Conservation (phyloP, 2,329 filamentous ascomycete species). For the Akanthomyces muscarius region DNA sequence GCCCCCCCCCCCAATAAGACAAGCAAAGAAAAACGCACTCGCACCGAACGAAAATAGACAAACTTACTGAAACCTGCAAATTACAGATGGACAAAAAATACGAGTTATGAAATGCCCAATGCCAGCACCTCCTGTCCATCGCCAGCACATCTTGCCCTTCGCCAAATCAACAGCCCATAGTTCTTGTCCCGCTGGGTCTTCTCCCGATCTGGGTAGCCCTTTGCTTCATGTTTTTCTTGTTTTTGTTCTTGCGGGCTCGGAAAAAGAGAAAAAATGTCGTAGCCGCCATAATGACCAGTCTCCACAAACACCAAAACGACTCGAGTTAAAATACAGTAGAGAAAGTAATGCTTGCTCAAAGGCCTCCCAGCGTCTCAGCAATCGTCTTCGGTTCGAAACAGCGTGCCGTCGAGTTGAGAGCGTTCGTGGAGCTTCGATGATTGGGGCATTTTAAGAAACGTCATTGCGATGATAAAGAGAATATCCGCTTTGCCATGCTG, state of each 20-base stretch:
- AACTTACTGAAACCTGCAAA: conserved; percentile 5
- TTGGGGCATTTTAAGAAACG: neutral
- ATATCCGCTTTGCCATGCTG: conserved; percentile 16
- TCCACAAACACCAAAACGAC: conserved; percentile 19
- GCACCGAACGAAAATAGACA: neutral
- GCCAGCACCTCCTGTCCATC: neutral
- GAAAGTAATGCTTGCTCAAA: conserved; percentile 9
- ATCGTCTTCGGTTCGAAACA: neutral
- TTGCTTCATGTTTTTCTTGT: neutral
- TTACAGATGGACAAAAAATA: neutral
- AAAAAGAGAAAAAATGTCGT: conserved; percentile 6
- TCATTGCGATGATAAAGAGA: conserved; percentile 14
- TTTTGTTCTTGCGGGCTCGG: neutral
- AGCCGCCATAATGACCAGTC: conserved; percentile 12
- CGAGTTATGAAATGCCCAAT: conserved; percentile 16
- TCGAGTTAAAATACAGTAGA: conserved; percentile 23
- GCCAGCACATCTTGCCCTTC: neutral
- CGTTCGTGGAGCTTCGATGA: neutral
- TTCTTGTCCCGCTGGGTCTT: neutral
- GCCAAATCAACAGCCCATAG: neutral
- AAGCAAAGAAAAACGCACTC: neutral
- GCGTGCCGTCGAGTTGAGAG: neutral
- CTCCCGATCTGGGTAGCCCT: neutral
- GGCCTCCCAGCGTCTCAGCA: neutral
- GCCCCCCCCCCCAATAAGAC: neutral